These are phyloP conservation scores for Fraxinus excelsior DNA, from an alignment of 257 asterid species.

Conservation along the genomic window DNA sequence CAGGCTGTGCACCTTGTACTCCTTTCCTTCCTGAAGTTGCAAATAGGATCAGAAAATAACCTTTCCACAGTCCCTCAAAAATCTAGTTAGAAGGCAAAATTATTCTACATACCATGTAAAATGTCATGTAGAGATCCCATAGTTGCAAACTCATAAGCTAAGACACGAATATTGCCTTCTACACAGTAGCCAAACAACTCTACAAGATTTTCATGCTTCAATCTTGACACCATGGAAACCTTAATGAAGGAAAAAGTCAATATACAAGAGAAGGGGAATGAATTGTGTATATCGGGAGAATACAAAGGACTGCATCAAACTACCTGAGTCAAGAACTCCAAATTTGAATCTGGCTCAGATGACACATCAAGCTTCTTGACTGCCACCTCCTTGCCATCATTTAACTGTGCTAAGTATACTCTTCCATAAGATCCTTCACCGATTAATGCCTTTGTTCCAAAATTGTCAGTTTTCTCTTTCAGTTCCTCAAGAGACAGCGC, in stretches of 20 bases:
- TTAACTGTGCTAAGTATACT: conserved; percentile 72
- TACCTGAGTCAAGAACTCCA: conserved; percentile 90
- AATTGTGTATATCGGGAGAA: conserved; percentile 14
- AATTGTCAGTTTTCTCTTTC: conserved; percentile 82
- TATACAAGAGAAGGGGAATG: conserved; percentile 12
- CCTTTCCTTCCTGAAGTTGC: conserved; percentile 85
- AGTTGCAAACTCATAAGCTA: conserved; percentile 95
- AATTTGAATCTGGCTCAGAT: conserved; percentile 85
- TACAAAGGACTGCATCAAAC: conserved; percentile 10
- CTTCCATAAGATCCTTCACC: conserved; percentile 96
- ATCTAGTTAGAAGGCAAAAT: conserved; percentile 22
- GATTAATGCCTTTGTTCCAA: conserved; percentile 75
- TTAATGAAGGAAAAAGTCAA: conserved; percentile 17
- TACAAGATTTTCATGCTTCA: conserved; percentile 90
- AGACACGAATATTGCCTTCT: conserved; percentile 84
- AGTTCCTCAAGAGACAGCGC: conserved; percentile 70
- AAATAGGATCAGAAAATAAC: conserved; percentile 7
- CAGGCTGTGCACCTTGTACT: conserved; percentile 98
- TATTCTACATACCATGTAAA: conserved; percentile 68
- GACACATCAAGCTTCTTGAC: conserved; percentile 94
- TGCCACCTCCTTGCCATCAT: conserved; percentile 76
- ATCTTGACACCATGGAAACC: conserved; percentile 59
- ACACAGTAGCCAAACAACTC: conserved; percentile 91
- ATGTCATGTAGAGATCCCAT: conserved; percentile 98
- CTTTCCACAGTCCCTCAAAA: conserved; percentile 11